A percentile compares a stretch with the other conserved stretches of the same genome.
These are phyloP conservation scores for Tricharina praecox DNA, from an alignment of 495 filamentous ascomycete species.

Conservation along the genomic window DNA sequence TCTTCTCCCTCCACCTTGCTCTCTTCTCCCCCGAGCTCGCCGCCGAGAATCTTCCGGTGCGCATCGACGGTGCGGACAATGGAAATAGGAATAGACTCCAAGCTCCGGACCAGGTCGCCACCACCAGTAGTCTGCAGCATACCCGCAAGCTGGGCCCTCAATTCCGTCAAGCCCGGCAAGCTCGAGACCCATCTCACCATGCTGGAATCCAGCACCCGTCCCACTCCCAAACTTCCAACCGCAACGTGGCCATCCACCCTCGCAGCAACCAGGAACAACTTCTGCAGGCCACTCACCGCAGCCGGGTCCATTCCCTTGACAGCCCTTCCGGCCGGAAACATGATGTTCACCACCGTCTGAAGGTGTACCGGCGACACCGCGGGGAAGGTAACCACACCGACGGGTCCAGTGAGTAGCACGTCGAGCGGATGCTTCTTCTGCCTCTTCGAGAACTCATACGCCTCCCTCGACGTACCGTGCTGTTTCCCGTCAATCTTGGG, in stretches of 20 bases:
- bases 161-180: constrained; percentile 67
- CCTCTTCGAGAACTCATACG: constrained; percentile 40
- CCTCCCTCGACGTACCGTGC: constrained; percentile 31
- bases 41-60: constrained; percentile 21
- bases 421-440: constrained; percentile 37
- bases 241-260: constrained; percentile 40
- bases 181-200: constrained; percentile 68
- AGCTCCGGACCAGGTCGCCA: constrained; percentile 17
- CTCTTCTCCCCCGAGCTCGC: constrained; percentile 4
- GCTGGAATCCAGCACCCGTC: constrained; percentile 63
- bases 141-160: constrained; percentile 56
- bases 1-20: not conserved
- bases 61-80: constrained; percentile 23
- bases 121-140: constrained; percentile 24
- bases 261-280: constrained; percentile 71
- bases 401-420: constrained; percentile 63
- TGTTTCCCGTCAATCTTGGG: constrained; percentile 26
- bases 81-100: constrained; percentile 14
- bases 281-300: constrained; percentile 65
- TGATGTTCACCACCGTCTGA: constrained; percentile 55
- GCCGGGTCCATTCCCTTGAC: constrained; percentile 62
- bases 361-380: constrained; percentile 65
- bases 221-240: constrained; percentile 31
- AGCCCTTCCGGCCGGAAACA: constrained; percentile 65
- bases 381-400: constrained; percentile 68